A percentile compares a stretch with the other conserved stretches of the same genome.
Evolutionary conservation across 805 yeast species (phyloP).

Genomic region (Saccharomycopsis fermentans): DNA sequence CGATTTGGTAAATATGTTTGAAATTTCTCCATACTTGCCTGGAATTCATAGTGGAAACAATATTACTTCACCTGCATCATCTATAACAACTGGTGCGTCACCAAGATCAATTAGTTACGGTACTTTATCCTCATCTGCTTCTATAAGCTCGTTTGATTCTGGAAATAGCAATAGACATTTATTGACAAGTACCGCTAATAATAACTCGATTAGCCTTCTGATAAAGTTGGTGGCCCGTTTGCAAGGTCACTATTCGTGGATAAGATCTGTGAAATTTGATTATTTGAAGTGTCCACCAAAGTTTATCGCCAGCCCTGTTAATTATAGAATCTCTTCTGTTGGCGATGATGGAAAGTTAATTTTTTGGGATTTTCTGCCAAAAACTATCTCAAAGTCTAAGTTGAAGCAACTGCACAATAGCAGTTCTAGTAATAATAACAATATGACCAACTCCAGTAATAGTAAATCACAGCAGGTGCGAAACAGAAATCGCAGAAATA

Average conservation of each 20-base stretch:
- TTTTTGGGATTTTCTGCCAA: slow-evolving; percentile 46
- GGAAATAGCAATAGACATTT: neutral
- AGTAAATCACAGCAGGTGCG: neutral
- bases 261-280: slow-evolving; percentile 37
- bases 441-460: neutral
- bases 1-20: slow-evolving; percentile 34
- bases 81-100: slow-evolving; percentile 2
- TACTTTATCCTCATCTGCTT: neutral
- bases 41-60: neutral
- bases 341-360: slow-evolving; percentile 46
- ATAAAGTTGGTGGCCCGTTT: slow-evolving; percentile 13
- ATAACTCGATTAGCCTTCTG: neutral
- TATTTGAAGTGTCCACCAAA: slow-evolving; percentile 26
- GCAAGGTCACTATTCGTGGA: slow-evolving; percentile 45
- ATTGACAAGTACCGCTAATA: neutral
- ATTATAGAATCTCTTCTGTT: slow-evolving; percentile 41
- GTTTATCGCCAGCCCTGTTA: slow-evolving; percentile 23
- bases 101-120: neutral
- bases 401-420: slow-evolving; percentile 5
- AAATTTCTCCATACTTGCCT: slow-evolving; percentile 18
- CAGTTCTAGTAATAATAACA: slow-evolving; percentile 5
- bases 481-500: slow-evolving; percentile 9
- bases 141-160: neutral
- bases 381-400: slow-evolving; percentile 30
- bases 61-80: slow-evolving; percentile 1